phyloP scores from a whole-genome alignment of 2,329 filamentous ascomycete genomes.

The Venturia oleaginea region DNA sequence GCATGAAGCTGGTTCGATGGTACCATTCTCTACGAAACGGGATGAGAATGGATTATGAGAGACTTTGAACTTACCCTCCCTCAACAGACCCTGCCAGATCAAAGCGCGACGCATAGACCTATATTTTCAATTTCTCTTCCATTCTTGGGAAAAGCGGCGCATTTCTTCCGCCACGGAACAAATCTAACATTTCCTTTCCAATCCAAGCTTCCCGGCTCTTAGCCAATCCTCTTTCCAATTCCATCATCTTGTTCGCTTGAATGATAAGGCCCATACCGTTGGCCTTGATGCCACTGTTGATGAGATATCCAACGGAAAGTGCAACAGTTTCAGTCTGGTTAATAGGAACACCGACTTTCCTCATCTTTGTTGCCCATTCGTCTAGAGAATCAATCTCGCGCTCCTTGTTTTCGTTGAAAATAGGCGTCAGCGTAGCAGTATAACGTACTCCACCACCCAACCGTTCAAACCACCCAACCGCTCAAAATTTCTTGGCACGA shows the following conservation, averaged over 20 bases:
- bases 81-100: neutral
- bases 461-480: too few relatives aligned
- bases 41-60: neutral
- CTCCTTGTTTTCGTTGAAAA: conserved; percentile 29
- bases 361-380: conserved; percentile 37
- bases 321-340: conserved; percentile 38
- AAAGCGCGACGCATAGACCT: neutral
- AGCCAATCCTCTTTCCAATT: conserved; percentile 39
- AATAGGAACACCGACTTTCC: conserved; percentile 36
- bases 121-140: conserved; percentile 16
- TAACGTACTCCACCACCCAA: too few relatives aligned
- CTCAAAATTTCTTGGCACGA: too few relatives aligned
- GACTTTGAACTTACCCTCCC: neutral
- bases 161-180: conserved; percentile 37
- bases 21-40: neutral
- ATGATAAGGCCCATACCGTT: conserved; percentile 40
- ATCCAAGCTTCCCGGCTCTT: conserved; percentile 39
- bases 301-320: conserved; percentile 35
- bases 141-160: conserved; percentile 25
- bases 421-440: conserved; percentile 40
- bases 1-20: neutral
- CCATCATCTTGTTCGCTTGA: conserved; percentile 34
- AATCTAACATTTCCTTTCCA: conserved; percentile 41
- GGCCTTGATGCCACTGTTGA: conserved; percentile 33
- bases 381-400: conserved; percentile 23